Conservation (phyloP, 2,329 filamentous ascomycete genomes). For the Capronia epimyces region DNA sequence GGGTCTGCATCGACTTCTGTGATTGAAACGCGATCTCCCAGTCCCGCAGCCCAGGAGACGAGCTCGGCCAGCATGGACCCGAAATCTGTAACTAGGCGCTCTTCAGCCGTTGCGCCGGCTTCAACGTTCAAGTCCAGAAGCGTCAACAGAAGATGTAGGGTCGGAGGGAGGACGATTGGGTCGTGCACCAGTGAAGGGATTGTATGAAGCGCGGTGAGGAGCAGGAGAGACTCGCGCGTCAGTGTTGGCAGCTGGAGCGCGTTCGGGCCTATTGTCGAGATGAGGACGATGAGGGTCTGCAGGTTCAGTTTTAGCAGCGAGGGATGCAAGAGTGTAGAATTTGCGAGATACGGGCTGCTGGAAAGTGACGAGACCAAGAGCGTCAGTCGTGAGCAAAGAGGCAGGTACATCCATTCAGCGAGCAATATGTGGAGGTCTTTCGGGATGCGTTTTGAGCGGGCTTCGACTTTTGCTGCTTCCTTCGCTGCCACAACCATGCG, state of each 20-base stretch:
- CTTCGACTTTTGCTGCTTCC: conserved; percentile 38
- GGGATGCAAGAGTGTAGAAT: conserved; percentile 57
- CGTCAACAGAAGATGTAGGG: conserved; percentile 73
- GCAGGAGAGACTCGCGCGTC: conserved; percentile 75
- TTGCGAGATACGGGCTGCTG: conserved; percentile 30
- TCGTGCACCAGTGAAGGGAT: conserved; percentile 53
- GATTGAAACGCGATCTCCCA: conserved; percentile 58
- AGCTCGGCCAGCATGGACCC: conserved; percentile 77
- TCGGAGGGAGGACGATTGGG: conserved; percentile 61
- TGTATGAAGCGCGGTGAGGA: conserved; percentile 66
- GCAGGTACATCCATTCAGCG: conserved; percentile 74
- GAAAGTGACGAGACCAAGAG: conserved; percentile 35
- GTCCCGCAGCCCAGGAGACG: conserved; percentile 72
- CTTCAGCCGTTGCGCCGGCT: conserved; percentile 48
- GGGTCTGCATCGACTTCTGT: conserved; percentile 51
- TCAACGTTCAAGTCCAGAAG: conserved; percentile 70
- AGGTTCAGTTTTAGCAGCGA: conserved; percentile 73
- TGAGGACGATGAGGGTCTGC: conserved; percentile 75
- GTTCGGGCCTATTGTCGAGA: conserved; percentile 77
- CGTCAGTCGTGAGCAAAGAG: conserved; percentile 74
- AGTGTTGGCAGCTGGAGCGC: conserved; percentile 71
- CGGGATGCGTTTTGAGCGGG: conserved; percentile 55
- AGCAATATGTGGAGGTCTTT: conserved; percentile 77
- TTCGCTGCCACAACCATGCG: conserved; percentile 62
- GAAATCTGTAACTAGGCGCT: conserved; percentile 67